Percentiles rank a stretch among this genome's conserved stretches.
phyloP scores from a whole-genome alignment of 768 basidiomycete species.

The Mycena galopus region DNA sequence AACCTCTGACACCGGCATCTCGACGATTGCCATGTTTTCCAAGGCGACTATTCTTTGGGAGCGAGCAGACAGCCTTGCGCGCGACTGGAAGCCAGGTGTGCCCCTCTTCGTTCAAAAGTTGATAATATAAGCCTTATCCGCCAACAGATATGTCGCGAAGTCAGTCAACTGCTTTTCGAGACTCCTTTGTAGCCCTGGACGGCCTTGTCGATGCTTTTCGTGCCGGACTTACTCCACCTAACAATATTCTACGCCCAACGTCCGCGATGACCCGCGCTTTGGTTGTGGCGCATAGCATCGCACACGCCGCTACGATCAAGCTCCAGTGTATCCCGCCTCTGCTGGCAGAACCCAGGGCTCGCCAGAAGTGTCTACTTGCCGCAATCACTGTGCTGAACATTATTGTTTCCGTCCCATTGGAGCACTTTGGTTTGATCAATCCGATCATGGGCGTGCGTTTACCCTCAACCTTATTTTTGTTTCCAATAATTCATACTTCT shows the following conservation, averaged over 20 bases:
- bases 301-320: constrained; percentile 51
- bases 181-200: constrained; percentile 39
- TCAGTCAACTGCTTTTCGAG: neutral
- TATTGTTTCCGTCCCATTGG: constrained; percentile 31
- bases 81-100: constrained; percentile 15
- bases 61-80: neutral
- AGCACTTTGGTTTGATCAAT: constrained; percentile 40
- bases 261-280: constrained; percentile 27
- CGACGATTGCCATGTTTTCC: constrained; percentile 13
- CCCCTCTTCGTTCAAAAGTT: neutral
- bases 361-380: constrained; percentile 35
- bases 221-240: constrained; percentile 30
- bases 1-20: neutral
- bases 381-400: constrained; percentile 37
- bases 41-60: constrained; percentile 28
- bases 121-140: neutral
- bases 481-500: neutral
- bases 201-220: constrained; percentile 37
- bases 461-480: too few relatives aligned
- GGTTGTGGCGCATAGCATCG: constrained; percentile 50
- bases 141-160: neutral
- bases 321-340: constrained; percentile 47
- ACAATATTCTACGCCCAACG: neutral
- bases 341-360: constrained; percentile 35
- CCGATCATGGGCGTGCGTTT: constrained; percentile 48